These are phyloP conservation scores for Citrus inodora DNA, from an alignment of 345 rosid genomes.

Conservation along the genomic window DNA sequence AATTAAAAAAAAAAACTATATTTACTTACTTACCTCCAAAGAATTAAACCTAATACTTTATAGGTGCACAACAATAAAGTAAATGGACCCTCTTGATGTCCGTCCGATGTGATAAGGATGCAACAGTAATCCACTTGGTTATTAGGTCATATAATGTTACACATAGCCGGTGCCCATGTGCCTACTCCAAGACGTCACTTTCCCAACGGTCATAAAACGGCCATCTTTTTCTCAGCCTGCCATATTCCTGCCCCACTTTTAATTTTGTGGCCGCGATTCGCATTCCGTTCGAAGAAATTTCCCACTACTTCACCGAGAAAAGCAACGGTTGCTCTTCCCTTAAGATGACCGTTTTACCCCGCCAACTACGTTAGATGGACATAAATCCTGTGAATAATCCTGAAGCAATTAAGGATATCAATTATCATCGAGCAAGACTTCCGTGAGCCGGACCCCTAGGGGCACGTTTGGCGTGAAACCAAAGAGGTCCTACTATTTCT, in stretches of 20 bases:
- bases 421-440: neutral
- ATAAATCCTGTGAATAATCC: neutral
- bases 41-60: no score
- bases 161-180: slow-evolving; percentile 24
- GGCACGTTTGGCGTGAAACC: neutral
- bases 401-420: neutral
- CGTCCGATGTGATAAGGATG: neutral
- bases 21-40: no score
- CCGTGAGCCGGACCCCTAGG: neutral
- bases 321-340: neutral
- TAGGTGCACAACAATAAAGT: no score
- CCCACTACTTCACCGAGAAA: neutral
- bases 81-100: neutral
- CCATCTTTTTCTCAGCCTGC: slow-evolving; percentile 16
- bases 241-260: neutral
- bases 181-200: slow-evolving; percentile 12
- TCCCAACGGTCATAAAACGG: slow-evolving; percentile 40
- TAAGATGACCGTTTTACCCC: slow-evolving; percentile 17
- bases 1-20: fast-evolving
- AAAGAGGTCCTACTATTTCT: neutral
- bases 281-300: neutral
- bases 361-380: neutral
- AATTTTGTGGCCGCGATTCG: neutral
- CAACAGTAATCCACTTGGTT: neutral
- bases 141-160: no score